Conservation (phyloP, 257 asterid genomes). For the Petunia secreta region DNA sequence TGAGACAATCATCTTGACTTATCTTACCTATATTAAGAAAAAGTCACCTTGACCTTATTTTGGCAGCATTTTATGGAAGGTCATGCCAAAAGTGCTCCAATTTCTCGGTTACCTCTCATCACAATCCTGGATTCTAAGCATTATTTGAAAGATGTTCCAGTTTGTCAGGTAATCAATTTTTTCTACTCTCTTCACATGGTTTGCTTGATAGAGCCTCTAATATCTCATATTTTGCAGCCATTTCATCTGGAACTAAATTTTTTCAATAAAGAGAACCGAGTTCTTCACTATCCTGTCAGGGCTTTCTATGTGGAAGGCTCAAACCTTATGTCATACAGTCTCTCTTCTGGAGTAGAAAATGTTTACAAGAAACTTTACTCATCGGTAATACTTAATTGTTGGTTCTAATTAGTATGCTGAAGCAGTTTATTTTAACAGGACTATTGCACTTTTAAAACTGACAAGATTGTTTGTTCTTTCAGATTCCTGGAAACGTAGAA, state of each 20-base stretch:
- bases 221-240: conserved; percentile 63
- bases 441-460: not conserved
- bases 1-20: too few species aligned
- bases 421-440: conserved; percentile 9
- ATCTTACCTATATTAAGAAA: not conserved
- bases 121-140: conserved; percentile 74
- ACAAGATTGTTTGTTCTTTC: conserved; percentile 36
- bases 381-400: conserved; percentile 59
- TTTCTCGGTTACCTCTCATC: conserved; percentile 89
- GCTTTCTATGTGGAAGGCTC: conserved; percentile 89
- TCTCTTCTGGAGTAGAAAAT: conserved; percentile 85
- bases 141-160: conserved; percentile 76
- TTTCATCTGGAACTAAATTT: conserved; percentile 92
- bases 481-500: conserved; percentile 94
- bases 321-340: conserved; percentile 93
- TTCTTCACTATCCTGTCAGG: conserved; percentile 97
- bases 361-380: conserved; percentile 86
- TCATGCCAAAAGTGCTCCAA: conserved; percentile 95
- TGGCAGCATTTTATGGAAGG: conserved; percentile 99
- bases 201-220: conserved; percentile 38
- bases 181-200: conserved; percentile 7
- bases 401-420: not conserved
- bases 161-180: conserved; percentile 72
- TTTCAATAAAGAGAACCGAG: conserved; percentile 85
- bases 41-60: not conserved